Evolutionary conservation across 805 yeast genomes (phyloP), one percentile per base, ranked within the genome.

Genomic region (Ogataea angusta): DNA sequence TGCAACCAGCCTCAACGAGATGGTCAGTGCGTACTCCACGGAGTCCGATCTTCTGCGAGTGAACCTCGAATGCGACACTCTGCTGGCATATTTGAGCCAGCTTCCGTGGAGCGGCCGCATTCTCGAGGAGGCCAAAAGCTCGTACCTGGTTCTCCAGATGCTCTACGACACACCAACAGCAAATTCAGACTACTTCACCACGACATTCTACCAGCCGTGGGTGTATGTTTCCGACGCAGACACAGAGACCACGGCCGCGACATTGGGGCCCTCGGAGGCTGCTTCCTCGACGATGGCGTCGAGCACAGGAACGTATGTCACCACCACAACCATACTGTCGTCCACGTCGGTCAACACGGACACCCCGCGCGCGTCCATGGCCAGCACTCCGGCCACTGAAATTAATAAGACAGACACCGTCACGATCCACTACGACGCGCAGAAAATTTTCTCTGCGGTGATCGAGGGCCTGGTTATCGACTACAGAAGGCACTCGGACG

Each of bases 401-500:
- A 16, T 36, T 19, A 41, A 18, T 22, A 12, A 19, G 21, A 28
- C 28, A 10, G 19, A 28, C 8, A 33, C 41, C 22, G 23, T 41
- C 13, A 31, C 37, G 13, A 31, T 41, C 23, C 14, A n/a, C n/a
- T 41, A 41, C 21, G 24, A 41, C 22, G 28, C 15, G 15, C 36
- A 41, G 25, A 21, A 29, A 9, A 14, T 41, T 7, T 27, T 41
- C 8, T 41, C 45, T 13, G 45, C 45, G 7, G 45, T 41, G 17
- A 41, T 41, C 24, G 41, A 37, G 17, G 48, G 48, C 12, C 25
- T 45, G 22, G 40, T 41, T 29, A 26, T 40, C 6, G 48, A 45
- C 26, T 45, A 45, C 32, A 24, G 35, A 21, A 37, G 15, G n/a
- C 32, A 38, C 19, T 15, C 40, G 5, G 23, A 18, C 8, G 45